phyloP scores from a whole-genome alignment of 352 stramenopile species.

The Aphanomyces cochlioides region DNA sequence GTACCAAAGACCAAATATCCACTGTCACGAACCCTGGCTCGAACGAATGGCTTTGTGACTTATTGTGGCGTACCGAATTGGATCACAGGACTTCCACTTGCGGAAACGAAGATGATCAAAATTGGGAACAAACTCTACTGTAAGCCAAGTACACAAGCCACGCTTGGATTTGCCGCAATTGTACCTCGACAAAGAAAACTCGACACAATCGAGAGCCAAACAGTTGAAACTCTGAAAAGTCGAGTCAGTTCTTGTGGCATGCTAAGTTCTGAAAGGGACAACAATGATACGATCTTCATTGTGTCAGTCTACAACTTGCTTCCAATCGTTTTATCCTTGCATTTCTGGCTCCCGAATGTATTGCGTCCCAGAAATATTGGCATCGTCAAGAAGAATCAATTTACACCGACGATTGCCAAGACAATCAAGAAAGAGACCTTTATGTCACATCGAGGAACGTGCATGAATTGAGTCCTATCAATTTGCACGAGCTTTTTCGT shows the following conservation, averaged over 20 bases:
- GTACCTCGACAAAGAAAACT: no score
- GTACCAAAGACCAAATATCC: no score
- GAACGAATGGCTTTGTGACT: neutral
- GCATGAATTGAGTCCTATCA: neutral
- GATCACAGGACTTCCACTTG: neutral
- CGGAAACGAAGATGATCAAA: neutral
- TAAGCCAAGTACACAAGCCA: neutral
- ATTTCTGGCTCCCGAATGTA: neutral
- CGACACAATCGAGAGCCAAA: no score
- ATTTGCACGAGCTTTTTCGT: neutral
- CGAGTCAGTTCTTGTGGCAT: no score
- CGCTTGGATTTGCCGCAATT: neutral
- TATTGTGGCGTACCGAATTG: neutral
- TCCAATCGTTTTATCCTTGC: neutral
- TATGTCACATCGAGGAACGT: no score
- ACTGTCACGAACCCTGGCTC: no score
- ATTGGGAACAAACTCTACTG: conserved; percentile 1
- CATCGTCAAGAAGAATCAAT: neutral
- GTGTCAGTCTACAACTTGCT: neutral
- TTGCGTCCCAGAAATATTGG: neutral
- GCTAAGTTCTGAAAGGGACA: no score
- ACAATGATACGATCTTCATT: neutral
- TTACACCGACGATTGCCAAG: neutral
- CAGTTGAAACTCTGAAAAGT: no score
- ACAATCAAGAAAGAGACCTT: no score